Evolutionary conservation across 805 yeast species (phyloP), one percentile per base, ranked within the genome.

Genomic region (Wickerhamiella spandovensis): DNA sequence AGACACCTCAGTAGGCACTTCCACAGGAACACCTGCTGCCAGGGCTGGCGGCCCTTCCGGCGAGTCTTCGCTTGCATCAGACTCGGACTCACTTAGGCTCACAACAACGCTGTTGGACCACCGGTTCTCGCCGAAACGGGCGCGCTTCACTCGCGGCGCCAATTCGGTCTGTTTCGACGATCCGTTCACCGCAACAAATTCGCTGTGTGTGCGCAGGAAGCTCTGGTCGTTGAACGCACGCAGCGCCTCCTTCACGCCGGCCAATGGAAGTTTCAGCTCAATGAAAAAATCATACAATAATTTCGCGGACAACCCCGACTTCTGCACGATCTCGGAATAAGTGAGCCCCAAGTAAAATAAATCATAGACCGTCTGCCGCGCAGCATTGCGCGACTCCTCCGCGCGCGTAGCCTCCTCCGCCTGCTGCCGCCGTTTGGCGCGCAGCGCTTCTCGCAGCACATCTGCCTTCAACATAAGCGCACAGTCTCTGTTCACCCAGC

Each of bases 321-420:
- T 18, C 25, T 47, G 44, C 13, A 48, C 45, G n/a, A 63, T 63
- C 24, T 62, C 62, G n/a, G 53, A 51, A 48, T 59, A 58, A 20
- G 50, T 41, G 35, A 58, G 53, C 8, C 66, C 67, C 17, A 63
- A 56, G 5, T 54, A 50, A 18, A 53, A 44, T 30, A 64, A 51
- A 21, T 55, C 55, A 15, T 37, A 32, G 17, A 57, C 46, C 7
- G 65, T 64, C 12, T 43, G 42, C 18, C 38, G 44, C 6, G 61
- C 55, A 15, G 48, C 44, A n/a, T 43, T 48, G 12, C 46, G 46
- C 13, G 28, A 24, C 21, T 44, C 46, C 3, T 46, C 50, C 18
- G 38, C 15, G 5, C 20, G 38, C 46, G 21, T 25, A 13, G 43
- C 43, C 43, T 48, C 50, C 30, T 53, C 48, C 25, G 48, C 47